Evolutionary conservation across 228 moss, liverwort and hornwort genomes (phyloP).

Genomic region (Sphagnum fallax): DNA sequence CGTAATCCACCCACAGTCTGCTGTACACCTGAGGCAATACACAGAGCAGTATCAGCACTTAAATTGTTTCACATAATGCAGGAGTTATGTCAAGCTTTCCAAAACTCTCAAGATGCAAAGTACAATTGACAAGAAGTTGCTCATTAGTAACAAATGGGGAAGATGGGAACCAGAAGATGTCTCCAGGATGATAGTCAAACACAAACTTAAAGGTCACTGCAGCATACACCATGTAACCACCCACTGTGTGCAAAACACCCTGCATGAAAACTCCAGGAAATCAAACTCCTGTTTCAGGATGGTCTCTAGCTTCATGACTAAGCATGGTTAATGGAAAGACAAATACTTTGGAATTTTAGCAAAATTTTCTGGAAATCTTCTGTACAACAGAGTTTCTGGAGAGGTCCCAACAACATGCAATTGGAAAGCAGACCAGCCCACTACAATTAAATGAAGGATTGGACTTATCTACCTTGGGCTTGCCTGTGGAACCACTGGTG

Average conservation of each 20-base stretch:
- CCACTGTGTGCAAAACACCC: slow-evolving; percentile 43
- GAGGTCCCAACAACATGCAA: neutral
- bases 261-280: slow-evolving; percentile 2
- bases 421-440: neutral
- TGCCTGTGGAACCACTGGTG: slow-evolving; percentile 44
- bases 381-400: neutral
- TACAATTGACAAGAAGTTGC: too few relatives aligned
- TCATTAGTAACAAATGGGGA: neutral
- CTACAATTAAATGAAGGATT: neutral
- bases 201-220: slow-evolving; percentile 37
- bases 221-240: slow-evolving; percentile 46
- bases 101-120: too few relatives aligned
- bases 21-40: slow-evolving; percentile 24
- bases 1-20: slow-evolving; percentile 49
- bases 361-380: too few relatives aligned
- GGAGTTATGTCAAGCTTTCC: too few relatives aligned
- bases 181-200: slow-evolving; percentile 34
- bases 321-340: too few relatives aligned
- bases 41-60: too few relatives aligned
- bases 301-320: too few relatives aligned
- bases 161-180: slow-evolving; percentile 26
- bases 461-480: slow-evolving; percentile 25
- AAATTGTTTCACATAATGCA: too few relatives aligned
- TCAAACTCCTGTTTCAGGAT: neutral
- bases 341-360: too few relatives aligned